Evolutionary conservation across 2,329 filamentous ascomycete genomes (phyloP), one percentile per base, ranked within the genome.

Genomic region (Sclerotinia spermophila): DNA sequence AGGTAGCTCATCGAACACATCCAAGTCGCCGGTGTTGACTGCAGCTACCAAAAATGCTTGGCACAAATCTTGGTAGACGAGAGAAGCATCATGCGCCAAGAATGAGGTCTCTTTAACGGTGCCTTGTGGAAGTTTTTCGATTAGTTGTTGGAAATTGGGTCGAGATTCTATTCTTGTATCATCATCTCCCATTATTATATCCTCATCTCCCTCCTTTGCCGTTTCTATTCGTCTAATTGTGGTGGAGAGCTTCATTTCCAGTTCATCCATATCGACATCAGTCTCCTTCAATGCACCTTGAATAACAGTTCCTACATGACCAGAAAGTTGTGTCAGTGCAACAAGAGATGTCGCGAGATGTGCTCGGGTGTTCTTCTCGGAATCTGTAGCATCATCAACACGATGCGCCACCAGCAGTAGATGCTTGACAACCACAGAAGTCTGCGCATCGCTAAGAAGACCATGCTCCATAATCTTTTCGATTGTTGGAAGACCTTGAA

Each of bases 221-320:
- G 87, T 80, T 51, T 84, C 79, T 59, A 86, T 79, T 75, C 86
- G 86, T 55, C 90, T 86, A 72, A 94, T 87, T 15, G 89, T 87
- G 13, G 90, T 87, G 69, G 92, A 90, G 30, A 96, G 84, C 75
- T 88, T 90, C 81, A 92, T 86, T 81, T 96, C 92, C 27, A 96
- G 82, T 62, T 89, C 86, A 72, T 93, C 88, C 59, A 96, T 86
- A 76, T 96, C 90, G 72, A 93, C 85, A 19, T 90, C 86, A 11
- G 88, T 86, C 55, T 90, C 87, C 48, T 88, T 83, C 51, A 95
- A 86, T 5, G 90, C 86, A n/a, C 84, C 84, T 72, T 89, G 85
- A 71, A 96, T 87, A n/a, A 90, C 83, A 38, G 86, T 84, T 19
- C 89, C 89, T 33, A 87, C 82, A 53, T 84, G 84, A 42, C 86